A percentile compares a stretch with the other conserved stretches of the same genome.
These are phyloP conservation scores for Phytophthora sansomeana DNA, from an alignment of 352 stramenopile genomes.

Conservation along the genomic window DNA sequence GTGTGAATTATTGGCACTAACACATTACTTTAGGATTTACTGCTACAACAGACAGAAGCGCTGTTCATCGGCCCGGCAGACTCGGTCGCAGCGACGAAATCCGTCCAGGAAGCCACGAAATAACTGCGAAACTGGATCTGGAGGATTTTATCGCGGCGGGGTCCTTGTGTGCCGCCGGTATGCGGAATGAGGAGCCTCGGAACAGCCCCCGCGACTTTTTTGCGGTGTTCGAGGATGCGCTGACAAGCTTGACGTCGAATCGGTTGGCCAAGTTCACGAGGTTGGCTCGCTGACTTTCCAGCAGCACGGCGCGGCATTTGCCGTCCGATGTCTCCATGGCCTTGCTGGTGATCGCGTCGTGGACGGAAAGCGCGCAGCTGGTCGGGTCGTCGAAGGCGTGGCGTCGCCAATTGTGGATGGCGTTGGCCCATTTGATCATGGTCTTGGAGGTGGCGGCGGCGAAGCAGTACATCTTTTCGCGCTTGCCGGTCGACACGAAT, in stretches of 20 bases:
- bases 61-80: slow-evolving; percentile 28
- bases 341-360: slow-evolving; percentile 35
- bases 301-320: slow-evolving; percentile 26
- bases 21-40: slow-evolving; percentile 27
- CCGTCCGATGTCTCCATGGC: slow-evolving; percentile 17
- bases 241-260: slow-evolving; percentile 61
- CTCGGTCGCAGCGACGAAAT: slow-evolving; percentile 38
- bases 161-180: slow-evolving; percentile 19
- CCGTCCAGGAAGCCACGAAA: slow-evolving; percentile 44
- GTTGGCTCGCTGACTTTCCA: slow-evolving; percentile 36
- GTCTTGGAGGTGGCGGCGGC: slow-evolving; percentile 57
- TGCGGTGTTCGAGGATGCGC: slow-evolving; percentile 1
- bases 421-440: slow-evolving; percentile 74
- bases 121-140: slow-evolving; percentile 33
- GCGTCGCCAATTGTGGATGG: slow-evolving; percentile 77
- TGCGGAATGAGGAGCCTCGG: slow-evolving; percentile 23
- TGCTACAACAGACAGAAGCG: slow-evolving; percentile 10
- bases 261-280: slow-evolving; percentile 44
- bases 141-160: slow-evolving; percentile 23
- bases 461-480: slow-evolving; percentile 53
- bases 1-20: slow-evolving; percentile 27
- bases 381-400: slow-evolving; percentile 70
- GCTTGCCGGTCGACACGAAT: slow-evolving; percentile 46
- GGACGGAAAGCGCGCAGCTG: slow-evolving; percentile 38
- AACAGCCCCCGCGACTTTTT: slow-evolving; percentile 32